Conservation (phyloP, 225 moss, liverwort and hornwort species). For the Ulota crispa region DNA sequence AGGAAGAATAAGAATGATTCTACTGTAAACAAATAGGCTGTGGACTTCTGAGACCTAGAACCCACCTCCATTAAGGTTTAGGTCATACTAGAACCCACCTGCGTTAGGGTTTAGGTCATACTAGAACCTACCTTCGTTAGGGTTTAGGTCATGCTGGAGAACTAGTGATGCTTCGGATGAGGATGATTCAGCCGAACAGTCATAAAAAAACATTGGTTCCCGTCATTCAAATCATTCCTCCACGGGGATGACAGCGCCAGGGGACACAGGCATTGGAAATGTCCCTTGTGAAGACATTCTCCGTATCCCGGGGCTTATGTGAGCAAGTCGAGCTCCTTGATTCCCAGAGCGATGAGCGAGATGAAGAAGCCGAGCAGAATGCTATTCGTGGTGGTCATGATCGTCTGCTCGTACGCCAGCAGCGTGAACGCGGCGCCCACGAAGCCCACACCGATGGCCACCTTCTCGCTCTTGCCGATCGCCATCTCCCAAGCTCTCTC, state of each 20-base stretch:
- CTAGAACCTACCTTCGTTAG: neutral
- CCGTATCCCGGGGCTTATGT: neutral
- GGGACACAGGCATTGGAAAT: neutral
- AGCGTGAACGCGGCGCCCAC: constrained; percentile 40
- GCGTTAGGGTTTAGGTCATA: neutral
- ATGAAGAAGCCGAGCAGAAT: constrained; percentile 31
- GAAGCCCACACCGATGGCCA: constrained; percentile 20
- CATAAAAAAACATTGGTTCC: neutral
- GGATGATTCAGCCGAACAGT: neutral
- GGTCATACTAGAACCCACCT: neutral
- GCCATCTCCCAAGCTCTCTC: constrained; percentile 17
- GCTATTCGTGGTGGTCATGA: constrained; percentile 29
- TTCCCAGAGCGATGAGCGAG: constrained; percentile 34
- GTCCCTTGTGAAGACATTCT: neutral
- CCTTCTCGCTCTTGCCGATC: constrained; percentile 33
- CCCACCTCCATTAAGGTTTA: neutral
- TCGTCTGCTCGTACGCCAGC: constrained; percentile 34
- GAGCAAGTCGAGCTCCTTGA: constrained; percentile 28
- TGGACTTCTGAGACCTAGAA: neutral
- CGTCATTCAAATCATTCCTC: neutral
- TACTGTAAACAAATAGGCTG: neutral
- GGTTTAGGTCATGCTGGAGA: neutral
- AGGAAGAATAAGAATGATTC: neutral
- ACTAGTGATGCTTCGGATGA: neutral
- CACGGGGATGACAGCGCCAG: neutral